Evolutionary conservation across 495 filamentous ascomycete species (phyloP), one percentile per base, ranked within the genome.

Genomic region (Neurospora discreta): DNA sequence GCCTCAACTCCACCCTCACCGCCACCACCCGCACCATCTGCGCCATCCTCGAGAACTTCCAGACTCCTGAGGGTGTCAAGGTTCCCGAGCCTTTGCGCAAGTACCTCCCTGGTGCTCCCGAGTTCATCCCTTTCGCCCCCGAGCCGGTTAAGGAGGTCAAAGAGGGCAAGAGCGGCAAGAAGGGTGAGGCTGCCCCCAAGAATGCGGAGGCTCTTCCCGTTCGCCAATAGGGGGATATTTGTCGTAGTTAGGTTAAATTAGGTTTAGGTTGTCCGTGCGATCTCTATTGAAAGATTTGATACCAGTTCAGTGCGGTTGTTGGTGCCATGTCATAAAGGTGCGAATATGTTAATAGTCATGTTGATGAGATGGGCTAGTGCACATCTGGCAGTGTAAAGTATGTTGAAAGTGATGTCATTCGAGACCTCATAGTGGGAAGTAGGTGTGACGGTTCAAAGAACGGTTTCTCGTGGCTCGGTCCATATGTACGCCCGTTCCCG

Each of bases 41-140:
- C 85, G 97, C 95, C 77, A 83, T 98, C 26, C 87, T 99, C 60
- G 96, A 99, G 83, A 99, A 98, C 83, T 98, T 92, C 81, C 95
- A 99, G 83, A 93, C 89, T 3, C 23, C 72, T 46, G 77, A 94
- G 88, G 95, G 95, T 68, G 86, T 97, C 75, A 88, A 86, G 65
- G 92, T 98, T 69, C 95, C 96, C 1, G 90, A 95, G 82, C 90
- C 91, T 43, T 86, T 99, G 67, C 87, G 92, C 65, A 96, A 78
- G 83, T 99, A 97, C 78, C 91, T 99, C 36, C 95, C 94, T 2
- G 95, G 94, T 6, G 83, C 90, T 7, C 93, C 92, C 1, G 91
- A 93, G 43, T 97, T 97, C 83, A 86, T 99, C 43, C 90, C 91
- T 8, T 99, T 90, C 79, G 87, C 88, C n/a, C 93, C 92, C 81